These are phyloP conservation scores for Ogataea sp. DNA, from an alignment of 805 yeast species.

Conservation along the genomic window DNA sequence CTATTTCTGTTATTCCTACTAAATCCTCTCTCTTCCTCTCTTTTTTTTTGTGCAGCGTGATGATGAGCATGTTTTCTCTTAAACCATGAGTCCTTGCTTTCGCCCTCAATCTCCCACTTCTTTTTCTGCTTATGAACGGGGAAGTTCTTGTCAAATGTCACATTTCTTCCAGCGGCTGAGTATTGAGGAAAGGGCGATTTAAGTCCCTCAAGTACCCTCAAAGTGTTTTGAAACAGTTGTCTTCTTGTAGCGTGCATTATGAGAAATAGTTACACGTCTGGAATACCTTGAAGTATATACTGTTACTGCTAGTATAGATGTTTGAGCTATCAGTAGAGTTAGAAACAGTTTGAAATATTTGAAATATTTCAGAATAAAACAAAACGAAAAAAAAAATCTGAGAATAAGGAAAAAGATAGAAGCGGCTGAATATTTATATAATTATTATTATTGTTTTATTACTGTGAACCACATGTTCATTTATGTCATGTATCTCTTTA, in stretches of 20 bases:
- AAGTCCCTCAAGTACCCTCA: constrained; percentile 7
- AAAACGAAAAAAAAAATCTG: neutral
- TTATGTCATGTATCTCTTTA: no score
- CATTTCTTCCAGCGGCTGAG: constrained; percentile 1
- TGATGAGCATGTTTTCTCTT: constrained; percentile 56
- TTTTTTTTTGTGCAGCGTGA: constrained; percentile 41
- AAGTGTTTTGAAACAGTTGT: neutral
- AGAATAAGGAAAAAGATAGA: neutral
- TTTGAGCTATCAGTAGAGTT: no score
- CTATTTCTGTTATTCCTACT: no score
- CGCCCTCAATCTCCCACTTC: constrained; percentile 62
- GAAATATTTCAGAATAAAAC: neutral
- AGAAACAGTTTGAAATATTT: no score
- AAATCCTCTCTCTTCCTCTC: constrained; percentile 13
- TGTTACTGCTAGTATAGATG: no score
- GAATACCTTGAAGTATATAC: no score
- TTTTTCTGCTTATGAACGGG: constrained; percentile 32
- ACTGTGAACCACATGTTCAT: no score
- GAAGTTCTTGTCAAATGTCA: constrained; percentile 34
- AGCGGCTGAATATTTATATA: no score
- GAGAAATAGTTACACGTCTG: no score
- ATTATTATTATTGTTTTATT: no score
- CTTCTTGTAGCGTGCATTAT: neutral
- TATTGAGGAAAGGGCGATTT: constrained; percentile 23
- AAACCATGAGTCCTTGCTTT: constrained; percentile 56